Evolutionary conservation across 2,329 filamentous ascomycete species (phyloP), one percentile per base, ranked within the genome.

Genomic region (Botrytis fabae): DNA sequence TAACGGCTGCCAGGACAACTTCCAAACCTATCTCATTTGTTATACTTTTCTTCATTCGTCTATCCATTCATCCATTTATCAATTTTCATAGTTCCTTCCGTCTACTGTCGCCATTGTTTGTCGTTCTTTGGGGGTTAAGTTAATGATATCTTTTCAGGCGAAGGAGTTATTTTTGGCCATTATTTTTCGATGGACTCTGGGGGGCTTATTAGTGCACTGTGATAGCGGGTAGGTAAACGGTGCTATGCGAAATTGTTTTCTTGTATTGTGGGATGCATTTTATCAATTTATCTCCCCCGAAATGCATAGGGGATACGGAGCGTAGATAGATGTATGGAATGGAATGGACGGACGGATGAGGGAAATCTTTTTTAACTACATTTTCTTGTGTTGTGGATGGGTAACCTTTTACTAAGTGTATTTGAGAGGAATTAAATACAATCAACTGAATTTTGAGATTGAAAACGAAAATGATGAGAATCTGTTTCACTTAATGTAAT

Each of bases 1-100:
- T 71, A 57, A 71, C 60, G 69, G 69, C 69, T 40, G 32, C 60
- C 35, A 57, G 65, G 48, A 69, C 16, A 69, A 69, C 65, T 59
- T 57, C 60, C 44, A 64, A 71, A 46, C n/a, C 54, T 46, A 46
- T 70, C 32, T 46, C 54, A 61, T 69, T 69, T 61, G 48, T 69
- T 38, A 35, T 35, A 22, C n/a, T 57, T 68, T 54, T 42, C 35
- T 42, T 42, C 10, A 69, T 61, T 46, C 69, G 28, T 65, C 28
- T 46, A 71, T 65, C 44, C 60, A 57, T 71, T 51, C 69, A 22
- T 38, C 54, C 28, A 61, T 46, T 25, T n/a, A 40, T n/a, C 63
- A 64, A 38, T 64, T 65, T 71, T 51, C 25, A 40, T 54, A 42
- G 25, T 71, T 65, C n/a, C 25, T 71, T 63, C 25, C 32, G 22